These are phyloP conservation scores for Nosema bombycis DNA, from an alignment of 371 early-diverging fungal genomes.

Conservation along the genomic window DNA sequence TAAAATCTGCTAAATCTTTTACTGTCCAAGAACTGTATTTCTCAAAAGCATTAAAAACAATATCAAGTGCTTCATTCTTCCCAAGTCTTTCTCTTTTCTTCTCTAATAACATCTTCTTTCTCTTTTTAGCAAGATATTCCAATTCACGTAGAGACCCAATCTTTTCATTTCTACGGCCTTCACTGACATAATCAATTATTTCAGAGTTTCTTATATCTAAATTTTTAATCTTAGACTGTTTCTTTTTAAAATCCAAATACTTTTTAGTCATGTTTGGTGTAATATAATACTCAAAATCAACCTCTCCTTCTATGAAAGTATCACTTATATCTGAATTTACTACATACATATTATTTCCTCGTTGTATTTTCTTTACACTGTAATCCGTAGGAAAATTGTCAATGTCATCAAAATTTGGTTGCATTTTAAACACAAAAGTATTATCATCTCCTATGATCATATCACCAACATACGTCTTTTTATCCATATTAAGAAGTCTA, in stretches of 20 bases:
- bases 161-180: constrained; percentile 58
- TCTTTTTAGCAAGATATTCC: constrained; percentile 61
- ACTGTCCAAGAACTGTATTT: constrained; percentile 64
- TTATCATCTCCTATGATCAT: constrained; percentile 20
- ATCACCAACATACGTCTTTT: constrained; percentile 37
- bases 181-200: constrained; percentile 60
- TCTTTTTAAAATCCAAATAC: constrained; percentile 62
- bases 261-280: constrained; percentile 61
- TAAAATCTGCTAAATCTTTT: constrained; percentile 65
- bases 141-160: constrained; percentile 60
- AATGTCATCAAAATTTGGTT: background rate
- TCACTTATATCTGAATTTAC: constrained; percentile 2
- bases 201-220: background rate
- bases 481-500: constrained; percentile 18
- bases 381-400: constrained; percentile 42
- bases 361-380: constrained; percentile 32
- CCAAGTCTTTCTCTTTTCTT: constrained; percentile 66
- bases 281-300: constrained; percentile 57
- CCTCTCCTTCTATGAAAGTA: constrained; percentile 55
- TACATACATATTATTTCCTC: constrained; percentile 46
- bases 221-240: constrained; percentile 29
- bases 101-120: constrained; percentile 62
- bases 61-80: constrained; percentile 63
- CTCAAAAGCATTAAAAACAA: constrained; percentile 67
- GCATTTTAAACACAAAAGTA: constrained; percentile 6